These are phyloP conservation scores for Apiotrichum porosum DNA, from an alignment of 1,284 basidiomycete species.

Conservation along the genomic window DNA sequence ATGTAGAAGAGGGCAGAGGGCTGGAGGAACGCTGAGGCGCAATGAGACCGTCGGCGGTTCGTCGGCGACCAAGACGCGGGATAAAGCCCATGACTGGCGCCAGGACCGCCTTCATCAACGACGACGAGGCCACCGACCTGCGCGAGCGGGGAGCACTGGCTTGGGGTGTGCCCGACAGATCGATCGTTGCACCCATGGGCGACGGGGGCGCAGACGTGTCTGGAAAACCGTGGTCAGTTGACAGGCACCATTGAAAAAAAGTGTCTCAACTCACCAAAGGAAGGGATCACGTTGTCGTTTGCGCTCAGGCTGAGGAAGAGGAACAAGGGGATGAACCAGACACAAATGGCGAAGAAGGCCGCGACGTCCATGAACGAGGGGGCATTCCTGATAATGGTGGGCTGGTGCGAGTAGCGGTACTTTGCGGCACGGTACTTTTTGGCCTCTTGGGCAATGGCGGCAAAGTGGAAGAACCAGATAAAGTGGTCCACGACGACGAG, in stretches of 20 bases:
- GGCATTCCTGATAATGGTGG: background rate
- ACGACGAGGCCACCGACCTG: slow-evolving; percentile 46
- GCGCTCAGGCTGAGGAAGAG: slow-evolving; percentile 89
- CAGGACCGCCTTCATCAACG: slow-evolving; percentile 63
- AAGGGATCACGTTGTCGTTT: slow-evolving; percentile 86
- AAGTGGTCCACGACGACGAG: slow-evolving; percentile 86
- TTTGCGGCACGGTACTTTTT: slow-evolving; percentile 34
- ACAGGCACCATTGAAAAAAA: slow-evolving; percentile 78
- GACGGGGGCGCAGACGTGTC: slow-evolving; percentile 51
- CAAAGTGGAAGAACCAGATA: slow-evolving; percentile 89
- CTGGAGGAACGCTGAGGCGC: slow-evolving; percentile 55
- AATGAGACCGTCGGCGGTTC: slow-evolving; percentile 57
- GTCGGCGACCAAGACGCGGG: slow-evolving; percentile 31
- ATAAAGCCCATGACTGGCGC: slow-evolving; percentile 46
- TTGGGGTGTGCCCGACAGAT: slow-evolving; percentile 26
- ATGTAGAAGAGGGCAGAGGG: background rate
- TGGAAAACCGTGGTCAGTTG: slow-evolving; percentile 56
- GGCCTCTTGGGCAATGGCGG: slow-evolving; percentile 58
- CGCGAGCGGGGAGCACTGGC: background rate
- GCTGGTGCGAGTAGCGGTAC: slow-evolving; percentile 50
- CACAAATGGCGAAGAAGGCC: slow-evolving; percentile 52
- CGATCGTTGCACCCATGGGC: slow-evolving; percentile 21
- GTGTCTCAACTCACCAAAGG: slow-evolving; percentile 44
- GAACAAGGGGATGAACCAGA: slow-evolving; percentile 87
- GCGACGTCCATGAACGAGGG: slow-evolving; percentile 17